phyloP scores from a whole-genome alignment of 768 basidiomycete genomes.

The Mycena rosella region DNA sequence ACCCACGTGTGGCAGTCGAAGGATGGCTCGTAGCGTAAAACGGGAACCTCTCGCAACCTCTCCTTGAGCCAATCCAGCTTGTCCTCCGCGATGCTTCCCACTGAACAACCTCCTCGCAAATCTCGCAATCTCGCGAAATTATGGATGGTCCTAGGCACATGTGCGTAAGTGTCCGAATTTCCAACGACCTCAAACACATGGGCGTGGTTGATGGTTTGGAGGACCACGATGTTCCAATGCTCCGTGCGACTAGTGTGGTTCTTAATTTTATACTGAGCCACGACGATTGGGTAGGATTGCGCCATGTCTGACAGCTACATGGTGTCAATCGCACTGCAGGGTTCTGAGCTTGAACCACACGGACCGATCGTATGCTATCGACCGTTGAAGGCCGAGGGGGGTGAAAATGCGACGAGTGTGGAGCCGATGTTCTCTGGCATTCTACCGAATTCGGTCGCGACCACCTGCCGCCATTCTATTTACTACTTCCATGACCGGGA shows the following conservation, averaged over 20 bases:
- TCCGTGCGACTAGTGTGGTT: constrained; percentile 47
- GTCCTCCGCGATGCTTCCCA: constrained; percentile 38
- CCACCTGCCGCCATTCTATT: constrained; percentile 6
- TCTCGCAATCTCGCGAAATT: constrained; percentile 31
- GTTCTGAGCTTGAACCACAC: no score
- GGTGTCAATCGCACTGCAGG: not conserved
- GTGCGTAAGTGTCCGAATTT: constrained; percentile 42
- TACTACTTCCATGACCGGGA: not conserved
- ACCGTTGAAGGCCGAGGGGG: not conserved
- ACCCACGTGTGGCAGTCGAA: constrained; percentile 49
- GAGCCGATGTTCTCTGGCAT: not conserved
- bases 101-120: constrained; percentile 44
- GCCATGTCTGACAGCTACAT: not conserved
- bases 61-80: constrained; percentile 40
- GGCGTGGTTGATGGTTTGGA: constrained; percentile 36
- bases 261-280: constrained; percentile 43
- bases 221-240: constrained; percentile 44
- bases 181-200: constrained; percentile 43
- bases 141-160: constrained; percentile 27
- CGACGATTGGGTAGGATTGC: constrained; percentile 40
- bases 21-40: constrained; percentile 38
- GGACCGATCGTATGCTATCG: not conserved
- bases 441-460: not conserved
- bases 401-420: not conserved
- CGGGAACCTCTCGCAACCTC: constrained; percentile 36